Conservation (phyloP, 495 filamentous ascomycete genomes). For the Trypethelium eluteriae region DNA sequence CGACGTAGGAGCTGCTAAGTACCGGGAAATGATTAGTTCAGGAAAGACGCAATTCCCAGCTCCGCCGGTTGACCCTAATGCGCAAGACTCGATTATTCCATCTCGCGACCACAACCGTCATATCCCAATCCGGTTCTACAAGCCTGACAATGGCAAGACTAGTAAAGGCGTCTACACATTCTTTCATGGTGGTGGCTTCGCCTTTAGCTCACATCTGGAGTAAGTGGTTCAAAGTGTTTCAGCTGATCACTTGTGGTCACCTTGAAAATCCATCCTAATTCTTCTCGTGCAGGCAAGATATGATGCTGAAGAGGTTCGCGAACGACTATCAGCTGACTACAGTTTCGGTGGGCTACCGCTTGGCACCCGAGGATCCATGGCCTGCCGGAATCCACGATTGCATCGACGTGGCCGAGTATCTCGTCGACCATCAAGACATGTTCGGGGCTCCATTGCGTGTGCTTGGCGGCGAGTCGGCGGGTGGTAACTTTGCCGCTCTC, state of each 20-base stretch:
- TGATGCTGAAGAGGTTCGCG: not conserved
- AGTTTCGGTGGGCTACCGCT: constrained; percentile 13
- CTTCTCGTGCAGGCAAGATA: not conserved
- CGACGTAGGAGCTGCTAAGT: not conserved
- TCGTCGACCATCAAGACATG: constrained; percentile 13
- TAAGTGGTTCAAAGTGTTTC: not conserved
- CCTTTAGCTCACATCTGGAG: not conserved
- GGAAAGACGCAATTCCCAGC: not conserved
- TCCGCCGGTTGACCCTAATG: not conserved
- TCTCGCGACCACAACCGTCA: not conserved
- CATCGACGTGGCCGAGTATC: constrained; percentile 14
- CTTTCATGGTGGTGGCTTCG: not conserved
- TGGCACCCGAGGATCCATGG: constrained; percentile 16
- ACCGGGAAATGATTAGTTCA: not conserved
- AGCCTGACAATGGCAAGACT: not conserved
- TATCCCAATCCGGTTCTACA: not conserved
- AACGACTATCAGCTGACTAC: not conserved
- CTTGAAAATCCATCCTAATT: not conserved
- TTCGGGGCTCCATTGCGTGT: constrained; percentile 11
- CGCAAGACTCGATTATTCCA: not conserved
- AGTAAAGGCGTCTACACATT: not conserved
- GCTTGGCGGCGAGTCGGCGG: constrained; percentile 16
- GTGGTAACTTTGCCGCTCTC: constrained; percentile 16
- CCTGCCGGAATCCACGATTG: constrained; percentile 17
- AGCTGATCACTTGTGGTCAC: not conserved